Evolutionary conservation across 768 basidiomycete genomes (phyloP), one percentile per base, ranked within the genome.

Genomic region (Russula foetens): DNA sequence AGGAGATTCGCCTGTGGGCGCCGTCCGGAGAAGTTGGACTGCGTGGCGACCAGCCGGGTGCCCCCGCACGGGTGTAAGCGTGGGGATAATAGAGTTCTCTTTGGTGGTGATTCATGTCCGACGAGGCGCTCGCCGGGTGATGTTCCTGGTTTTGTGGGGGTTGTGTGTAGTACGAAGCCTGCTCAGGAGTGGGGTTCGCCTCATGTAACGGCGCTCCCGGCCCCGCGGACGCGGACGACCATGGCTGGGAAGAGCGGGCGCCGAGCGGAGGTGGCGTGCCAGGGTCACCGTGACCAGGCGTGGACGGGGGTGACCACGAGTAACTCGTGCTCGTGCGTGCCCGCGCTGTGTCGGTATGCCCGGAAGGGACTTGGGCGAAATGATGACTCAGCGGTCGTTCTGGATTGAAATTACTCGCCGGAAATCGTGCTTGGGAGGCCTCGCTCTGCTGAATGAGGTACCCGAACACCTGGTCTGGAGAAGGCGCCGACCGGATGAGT

Each of bases 271-370:
- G 26, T 5, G 35, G 35, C 35, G 60, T 46, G 43, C 43, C 46
- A 26, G 54, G 33, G 33, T 56, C 54, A 29, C 49, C 35, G 44
- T 61, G 54, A 29, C n/a, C 49, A 6, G 60, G 43, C 12, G 54
- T 46, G 26, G 60, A 38, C 8, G 60, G 60, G 44, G 60, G 60
- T 3, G 60, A 50, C 60, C 53, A 56, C n/a, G 60, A 61, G 60
- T 56, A 51, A 51, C 50, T 15, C 49, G 48, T 29, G 12, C 54
- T 54, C 23, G 43, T 9, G 21, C 60, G 48, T n/a, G n/a, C n/a
- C 35, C 35, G 9, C 14, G 43, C 33, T 23, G 24, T 28, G 49
- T 61, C 54, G 12, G 49, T 7, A n/a, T n/a, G n/a, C n/a, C n/a
- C n/a, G n/a, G n/a, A n/a, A 9, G 39, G 44, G 23, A 51, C 33